Percentiles rank a stretch among this genome's conserved stretches.
Conservation (phyloP, 768 basidiomycete genomes). For the Gymnopilus dilepis region DNA sequence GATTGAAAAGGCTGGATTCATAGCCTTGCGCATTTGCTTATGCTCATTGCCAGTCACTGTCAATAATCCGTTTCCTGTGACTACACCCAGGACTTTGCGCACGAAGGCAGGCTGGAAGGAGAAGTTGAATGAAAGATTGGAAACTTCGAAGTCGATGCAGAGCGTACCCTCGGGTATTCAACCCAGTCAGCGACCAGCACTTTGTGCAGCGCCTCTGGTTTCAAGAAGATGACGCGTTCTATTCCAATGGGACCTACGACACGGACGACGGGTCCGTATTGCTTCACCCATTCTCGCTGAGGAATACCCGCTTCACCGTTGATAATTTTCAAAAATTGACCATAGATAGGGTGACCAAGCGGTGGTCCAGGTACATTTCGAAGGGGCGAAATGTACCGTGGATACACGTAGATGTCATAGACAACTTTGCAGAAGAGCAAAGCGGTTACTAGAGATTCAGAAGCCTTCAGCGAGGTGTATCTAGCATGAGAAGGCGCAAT, state of each 20-base stretch:
- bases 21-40: conserved; percentile 52
- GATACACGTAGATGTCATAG: conserved; percentile 37
- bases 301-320: conserved; percentile 46
- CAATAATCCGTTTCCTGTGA: conserved; percentile 50
- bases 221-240: conserved; percentile 50
- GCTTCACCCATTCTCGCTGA: conserved; percentile 52
- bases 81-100: conserved; percentile 45
- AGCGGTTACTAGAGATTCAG: neutral
- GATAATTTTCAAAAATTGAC: conserved; percentile 45
- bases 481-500: neutral
- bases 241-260: conserved; percentile 50
- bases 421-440: conserved; percentile 18
- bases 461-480: neutral
- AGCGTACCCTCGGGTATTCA: conserved; percentile 46
- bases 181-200: conserved; percentile 51
- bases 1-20: conserved; percentile 59
- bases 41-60: conserved; percentile 56
- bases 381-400: conserved; percentile 35
- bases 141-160: neutral
- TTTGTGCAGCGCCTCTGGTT: conserved; percentile 49
- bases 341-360: conserved; percentile 33
- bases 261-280: conserved; percentile 49
- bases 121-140: neutral
- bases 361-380: conserved; percentile 34
- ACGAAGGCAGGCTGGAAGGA: conserved; percentile 47